phyloP scores from a whole-genome alignment of 140 eudicot species.

The Cichorium intybus region DNA sequence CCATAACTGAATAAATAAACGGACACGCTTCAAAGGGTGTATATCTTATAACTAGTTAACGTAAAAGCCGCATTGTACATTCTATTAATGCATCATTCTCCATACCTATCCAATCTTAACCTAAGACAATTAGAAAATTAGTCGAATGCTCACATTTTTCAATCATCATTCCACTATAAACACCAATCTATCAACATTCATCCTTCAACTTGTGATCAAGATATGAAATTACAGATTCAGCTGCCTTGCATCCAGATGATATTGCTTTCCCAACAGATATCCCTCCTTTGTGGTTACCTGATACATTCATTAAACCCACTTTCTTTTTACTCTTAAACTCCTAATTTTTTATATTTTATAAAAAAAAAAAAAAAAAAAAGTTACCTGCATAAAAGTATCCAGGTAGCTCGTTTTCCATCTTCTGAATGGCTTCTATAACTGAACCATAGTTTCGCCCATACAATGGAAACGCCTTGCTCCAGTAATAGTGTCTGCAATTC shows the following conservation, averaged over 20 bases:
- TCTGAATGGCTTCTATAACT: constrained; percentile 73
- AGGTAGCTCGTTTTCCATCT: constrained; percentile 85
- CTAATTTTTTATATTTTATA: background rate
- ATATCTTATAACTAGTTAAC: too few relatives aligned
- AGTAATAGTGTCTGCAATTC: constrained; percentile 68
- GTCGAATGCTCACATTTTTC: background rate
- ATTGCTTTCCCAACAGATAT: constrained; percentile 91
- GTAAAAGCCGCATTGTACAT: background rate
- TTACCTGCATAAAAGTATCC: constrained; percentile 94
- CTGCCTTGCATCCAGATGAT: constrained; percentile 88
- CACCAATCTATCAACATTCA: constrained; percentile 14
- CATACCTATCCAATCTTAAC: background rate
- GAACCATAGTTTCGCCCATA: constrained; percentile 73
- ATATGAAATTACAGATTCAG: constrained; percentile 88
- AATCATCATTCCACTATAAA: background rate
- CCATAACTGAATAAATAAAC: too few relatives aligned
- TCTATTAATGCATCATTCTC: too few relatives aligned
- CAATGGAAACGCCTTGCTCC: constrained; percentile 96
- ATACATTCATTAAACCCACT: constrained; percentile 9
- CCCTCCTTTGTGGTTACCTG: constrained; percentile 97
- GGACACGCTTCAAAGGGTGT: too few relatives aligned
- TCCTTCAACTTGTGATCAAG: constrained; percentile 32
- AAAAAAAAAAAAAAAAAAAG: background rate
- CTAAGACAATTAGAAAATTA: too few relatives aligned
- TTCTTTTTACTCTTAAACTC: background rate